Conservation (phyloP, 352 stramenopile species). For the Phytophthora melonis region DNA sequence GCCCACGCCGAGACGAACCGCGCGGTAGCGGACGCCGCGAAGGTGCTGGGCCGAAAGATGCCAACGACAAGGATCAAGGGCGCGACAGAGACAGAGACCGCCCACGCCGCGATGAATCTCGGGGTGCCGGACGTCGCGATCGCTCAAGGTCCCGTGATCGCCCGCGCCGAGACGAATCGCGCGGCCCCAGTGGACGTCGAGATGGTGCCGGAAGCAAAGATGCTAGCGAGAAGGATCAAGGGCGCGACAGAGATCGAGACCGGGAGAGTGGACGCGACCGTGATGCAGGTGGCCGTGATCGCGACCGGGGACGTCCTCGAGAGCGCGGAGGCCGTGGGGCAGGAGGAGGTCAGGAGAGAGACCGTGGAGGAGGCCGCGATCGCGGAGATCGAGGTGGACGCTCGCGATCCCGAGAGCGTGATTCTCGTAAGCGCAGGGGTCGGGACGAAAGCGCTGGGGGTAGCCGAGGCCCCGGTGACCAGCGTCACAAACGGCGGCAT, state of each 20-base stretch:
- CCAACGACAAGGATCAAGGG: constrained; percentile 32
- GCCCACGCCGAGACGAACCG: constrained; percentile 40
- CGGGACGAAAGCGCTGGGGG: constrained; percentile 57
- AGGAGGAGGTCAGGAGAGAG: constrained; percentile 40
- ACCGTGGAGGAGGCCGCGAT: constrained; percentile 35
- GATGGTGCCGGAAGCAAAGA: constrained; percentile 17
- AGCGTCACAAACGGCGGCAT: constrained; percentile 60
- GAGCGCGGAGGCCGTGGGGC: constrained; percentile 45
- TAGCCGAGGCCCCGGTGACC: constrained; percentile 36
- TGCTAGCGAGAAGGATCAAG: constrained; percentile 11
- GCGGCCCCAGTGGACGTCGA: constrained; percentile 5
- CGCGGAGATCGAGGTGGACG: constrained; percentile 47
- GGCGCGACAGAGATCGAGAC: constrained; percentile 2
- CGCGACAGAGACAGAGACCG: constrained; percentile 31
- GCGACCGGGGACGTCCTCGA: constrained; percentile 37
- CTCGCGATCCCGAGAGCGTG: constrained; percentile 67
- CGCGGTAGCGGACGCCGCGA: constrained; percentile 36
- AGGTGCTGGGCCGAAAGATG: constrained; percentile 26
- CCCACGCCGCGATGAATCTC: no score
- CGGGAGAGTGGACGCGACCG: not conserved
- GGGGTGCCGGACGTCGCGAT: no score
- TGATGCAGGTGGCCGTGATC: not conserved
- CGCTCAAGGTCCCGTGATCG: constrained; percentile 37
- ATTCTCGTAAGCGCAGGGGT: constrained; percentile 70
- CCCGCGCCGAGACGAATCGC: constrained; percentile 20